phyloP scores from a whole-genome alignment of 2,329 filamentous ascomycete genomes.

The Zasmidium citrigriseum region DNA sequence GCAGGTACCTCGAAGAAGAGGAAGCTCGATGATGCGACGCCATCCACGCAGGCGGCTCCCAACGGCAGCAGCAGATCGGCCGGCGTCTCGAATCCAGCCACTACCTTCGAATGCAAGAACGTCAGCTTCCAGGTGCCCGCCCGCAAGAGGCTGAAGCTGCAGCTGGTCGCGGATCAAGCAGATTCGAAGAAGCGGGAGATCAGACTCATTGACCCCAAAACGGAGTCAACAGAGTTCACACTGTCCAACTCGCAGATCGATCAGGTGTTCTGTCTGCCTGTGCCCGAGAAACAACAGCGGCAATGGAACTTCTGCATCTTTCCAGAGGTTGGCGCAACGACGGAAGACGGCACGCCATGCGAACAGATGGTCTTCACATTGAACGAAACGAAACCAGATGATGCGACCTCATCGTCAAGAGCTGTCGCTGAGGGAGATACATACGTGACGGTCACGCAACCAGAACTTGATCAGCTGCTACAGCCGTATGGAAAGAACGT shows the following conservation, averaged over 20 bases:
- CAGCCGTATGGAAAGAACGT: slow-evolving; percentile 48
- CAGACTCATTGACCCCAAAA: slow-evolving; percentile 29
- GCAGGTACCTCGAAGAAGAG: slow-evolving; percentile 46
- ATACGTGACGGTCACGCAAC: slow-evolving; percentile 45
- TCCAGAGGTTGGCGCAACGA: slow-evolving; percentile 52
- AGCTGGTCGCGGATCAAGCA: slow-evolving; percentile 47
- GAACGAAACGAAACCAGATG: slow-evolving; percentile 50
- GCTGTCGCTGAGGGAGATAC: slow-evolving; percentile 44
- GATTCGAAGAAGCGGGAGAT: slow-evolving; percentile 29
- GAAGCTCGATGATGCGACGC: slow-evolving; percentile 47
- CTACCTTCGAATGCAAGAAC: slow-evolving; percentile 51
- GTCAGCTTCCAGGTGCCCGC: slow-evolving; percentile 63
- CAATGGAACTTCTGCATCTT: slow-evolving; percentile 65
- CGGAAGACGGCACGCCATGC: slow-evolving; percentile 34
- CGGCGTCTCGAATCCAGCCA: slow-evolving; percentile 35
- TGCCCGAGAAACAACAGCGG: slow-evolving; percentile 64
- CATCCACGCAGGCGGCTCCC: slow-evolving; percentile 1
- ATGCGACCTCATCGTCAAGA: slow-evolving; percentile 41
- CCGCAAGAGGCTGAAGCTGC: slow-evolving; percentile 63
- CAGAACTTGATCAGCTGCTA: slow-evolving; percentile 53
- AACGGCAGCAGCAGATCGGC: slow-evolving; percentile 12
- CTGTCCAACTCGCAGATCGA: slow-evolving; percentile 55
- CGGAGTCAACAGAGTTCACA: slow-evolving; percentile 39
- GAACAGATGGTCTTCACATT: slow-evolving; percentile 64
- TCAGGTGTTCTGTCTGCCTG: slow-evolving; percentile 61